phyloP scores from a whole-genome alignment of 306 rosid genomes.

The Astragalus membranaceus region DNA sequence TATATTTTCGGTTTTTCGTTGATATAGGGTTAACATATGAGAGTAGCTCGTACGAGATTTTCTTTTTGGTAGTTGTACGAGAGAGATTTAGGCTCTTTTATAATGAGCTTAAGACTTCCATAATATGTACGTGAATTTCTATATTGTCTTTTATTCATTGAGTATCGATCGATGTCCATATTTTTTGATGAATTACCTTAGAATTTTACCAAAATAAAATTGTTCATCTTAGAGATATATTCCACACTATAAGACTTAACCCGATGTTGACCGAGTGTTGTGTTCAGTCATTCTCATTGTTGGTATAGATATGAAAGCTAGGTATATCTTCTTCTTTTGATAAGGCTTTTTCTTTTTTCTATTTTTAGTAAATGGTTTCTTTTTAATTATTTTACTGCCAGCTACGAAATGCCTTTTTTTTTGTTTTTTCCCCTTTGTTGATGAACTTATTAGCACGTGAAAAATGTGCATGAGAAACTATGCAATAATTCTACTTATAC shows the following conservation, averaged over 20 bases:
- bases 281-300: constrained; percentile 26
- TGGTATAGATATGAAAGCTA: constrained; percentile 19
- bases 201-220: background rate
- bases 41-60: background rate
- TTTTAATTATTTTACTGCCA: background rate
- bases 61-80: background rate
- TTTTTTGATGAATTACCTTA: no score
- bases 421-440: background rate
- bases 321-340: constrained; percentile 3
- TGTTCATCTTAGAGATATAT: background rate
- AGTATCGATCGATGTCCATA: no score
- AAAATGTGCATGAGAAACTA: constrained; percentile 18
- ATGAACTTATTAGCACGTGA: constrained; percentile 23
- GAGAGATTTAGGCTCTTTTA: background rate
- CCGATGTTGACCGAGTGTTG: constrained; percentile 6
- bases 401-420: background rate
- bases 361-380: background rate
- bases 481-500: background rate
- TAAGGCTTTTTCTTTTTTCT: constrained; percentile 15
- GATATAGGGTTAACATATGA: background rate
- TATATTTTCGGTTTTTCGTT: no score
- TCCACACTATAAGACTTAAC: background rate
- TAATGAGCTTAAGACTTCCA: background rate
- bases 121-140: no score
- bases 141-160: no score